phyloP scores from a whole-genome alignment of 805 yeast genomes.

The Ogataea trehalophila region DNA sequence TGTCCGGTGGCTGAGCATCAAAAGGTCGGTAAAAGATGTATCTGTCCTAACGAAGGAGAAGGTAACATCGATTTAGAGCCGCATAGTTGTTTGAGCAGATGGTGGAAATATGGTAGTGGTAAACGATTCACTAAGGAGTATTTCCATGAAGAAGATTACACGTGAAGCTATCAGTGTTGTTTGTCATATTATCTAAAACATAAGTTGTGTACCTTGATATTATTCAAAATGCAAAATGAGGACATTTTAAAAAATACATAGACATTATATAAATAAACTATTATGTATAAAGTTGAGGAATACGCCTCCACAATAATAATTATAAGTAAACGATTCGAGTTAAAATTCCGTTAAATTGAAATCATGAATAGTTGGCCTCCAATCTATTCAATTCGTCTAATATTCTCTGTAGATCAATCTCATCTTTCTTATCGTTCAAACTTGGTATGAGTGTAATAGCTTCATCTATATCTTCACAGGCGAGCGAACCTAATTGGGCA shows the following conservation, averaged over 20 bases:
- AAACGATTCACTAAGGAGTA: conserved; percentile 48
- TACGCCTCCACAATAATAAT: neutral
- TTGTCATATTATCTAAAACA: too few species aligned
- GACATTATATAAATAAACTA: neutral
- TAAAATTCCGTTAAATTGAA: neutral
- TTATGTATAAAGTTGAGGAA: too few species aligned
- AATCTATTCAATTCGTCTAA: conserved; percentile 78
- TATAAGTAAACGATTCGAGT: neutral
- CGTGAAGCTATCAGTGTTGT: neutral
- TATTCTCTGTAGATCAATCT: conserved; percentile 80
- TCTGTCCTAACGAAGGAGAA: conserved; percentile 44
- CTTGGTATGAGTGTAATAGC: conserved; percentile 93
- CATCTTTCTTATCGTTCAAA: conserved; percentile 72
- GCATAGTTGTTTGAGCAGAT: conserved; percentile 62
- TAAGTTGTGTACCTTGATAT: neutral
- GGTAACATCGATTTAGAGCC: conserved; percentile 36
- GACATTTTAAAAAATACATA: neutral
- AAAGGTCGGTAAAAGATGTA: conserved; percentile 54
- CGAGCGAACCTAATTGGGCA: conserved; percentile 80
- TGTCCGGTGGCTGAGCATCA: conserved; percentile 52
- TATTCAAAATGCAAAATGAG: neutral
- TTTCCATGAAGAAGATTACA: conserved; percentile 26
- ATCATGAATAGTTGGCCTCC: conserved; percentile 36
- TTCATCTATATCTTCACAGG: conserved; percentile 95
- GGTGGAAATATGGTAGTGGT: conserved; percentile 74